Conservation (phyloP, 225 moss, liverwort and hornwort species). For the Bryum argenteum region DNA sequence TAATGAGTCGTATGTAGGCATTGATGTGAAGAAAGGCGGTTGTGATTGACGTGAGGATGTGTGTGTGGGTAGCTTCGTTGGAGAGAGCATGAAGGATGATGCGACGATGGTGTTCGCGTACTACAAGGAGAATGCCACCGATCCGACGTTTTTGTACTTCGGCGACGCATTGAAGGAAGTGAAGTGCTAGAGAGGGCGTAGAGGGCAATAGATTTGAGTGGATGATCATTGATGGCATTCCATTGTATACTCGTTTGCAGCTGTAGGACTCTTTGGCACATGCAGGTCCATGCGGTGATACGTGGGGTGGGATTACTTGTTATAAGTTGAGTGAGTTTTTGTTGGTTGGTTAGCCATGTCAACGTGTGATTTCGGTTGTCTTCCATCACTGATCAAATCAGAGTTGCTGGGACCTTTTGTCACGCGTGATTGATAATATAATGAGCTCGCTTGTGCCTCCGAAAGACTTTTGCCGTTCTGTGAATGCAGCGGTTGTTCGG, state of each 20-base stretch:
- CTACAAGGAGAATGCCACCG: constrained; percentile 39
- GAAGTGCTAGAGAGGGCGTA: constrained; percentile 30
- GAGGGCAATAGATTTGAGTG: too few species aligned
- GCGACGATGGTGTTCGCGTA: constrained; percentile 78
- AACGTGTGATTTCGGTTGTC: neutral
- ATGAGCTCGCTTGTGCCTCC: too few species aligned
- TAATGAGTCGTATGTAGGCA: neutral
- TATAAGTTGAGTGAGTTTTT: constrained; percentile 7
- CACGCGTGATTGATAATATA: constrained; percentile 1
- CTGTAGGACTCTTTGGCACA: neutral
- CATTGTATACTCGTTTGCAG: too few species aligned
- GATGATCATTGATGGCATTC: too few species aligned
- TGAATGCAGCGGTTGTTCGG: too few species aligned
- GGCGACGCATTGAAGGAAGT: constrained; percentile 50
- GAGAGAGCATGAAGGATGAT: constrained; percentile 91
- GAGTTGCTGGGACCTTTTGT: neutral
- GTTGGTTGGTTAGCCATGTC: neutral
- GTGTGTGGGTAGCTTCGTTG: constrained; percentile 72
- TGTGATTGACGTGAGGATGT: neutral
- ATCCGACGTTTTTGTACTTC: constrained; percentile 49
- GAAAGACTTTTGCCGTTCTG: too few species aligned
- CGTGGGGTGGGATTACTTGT: neutral
- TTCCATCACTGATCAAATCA: neutral
- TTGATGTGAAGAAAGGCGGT: neutral
- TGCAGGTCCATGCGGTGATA: neutral